A percentile compares a stretch with the other conserved stretches of the same genome.
Conservation (phyloP, 1,284 basidiomycete species). For the Schizopora paradoxa region DNA sequence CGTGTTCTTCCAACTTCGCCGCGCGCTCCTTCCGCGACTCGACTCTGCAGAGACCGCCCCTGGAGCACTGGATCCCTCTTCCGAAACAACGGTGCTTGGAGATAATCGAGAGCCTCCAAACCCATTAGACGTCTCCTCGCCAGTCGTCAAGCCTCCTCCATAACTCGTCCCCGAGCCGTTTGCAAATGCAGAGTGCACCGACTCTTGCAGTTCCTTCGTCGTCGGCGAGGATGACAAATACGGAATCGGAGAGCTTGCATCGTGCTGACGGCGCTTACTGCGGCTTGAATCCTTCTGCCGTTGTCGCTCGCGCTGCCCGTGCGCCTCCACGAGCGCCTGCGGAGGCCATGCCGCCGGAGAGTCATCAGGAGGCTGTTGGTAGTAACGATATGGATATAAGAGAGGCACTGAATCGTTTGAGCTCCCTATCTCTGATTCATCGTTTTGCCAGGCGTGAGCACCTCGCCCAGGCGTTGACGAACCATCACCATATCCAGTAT, state of each 20-base stretch:
- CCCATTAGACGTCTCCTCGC: constrained; percentile 7
- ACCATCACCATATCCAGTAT: too few relatives aligned
- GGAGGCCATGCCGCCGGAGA: too few relatives aligned
- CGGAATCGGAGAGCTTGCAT: constrained; percentile 17
- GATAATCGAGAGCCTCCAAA: not conserved
- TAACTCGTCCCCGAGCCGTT: constrained; percentile 14
- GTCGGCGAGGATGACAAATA: constrained; percentile 27
- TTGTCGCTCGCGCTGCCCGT: too few relatives aligned
- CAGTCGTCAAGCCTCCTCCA: constrained; percentile 8
- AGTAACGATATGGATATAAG: too few relatives aligned
- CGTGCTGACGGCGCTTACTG: constrained; percentile 15
- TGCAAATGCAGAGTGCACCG: constrained; percentile 38
- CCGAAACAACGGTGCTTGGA: not conserved
- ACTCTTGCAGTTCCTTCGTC: constrained; percentile 37
- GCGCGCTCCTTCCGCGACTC: constrained; percentile 50
- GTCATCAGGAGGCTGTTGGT: too few relatives aligned
- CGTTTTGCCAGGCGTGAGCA: too few relatives aligned
- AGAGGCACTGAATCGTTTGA: too few relatives aligned
- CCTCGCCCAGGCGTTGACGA: too few relatives aligned
- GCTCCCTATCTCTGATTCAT: too few relatives aligned
- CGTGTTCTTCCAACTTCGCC: constrained; percentile 58
- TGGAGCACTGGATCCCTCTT: not conserved
- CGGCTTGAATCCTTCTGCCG: too few relatives aligned
- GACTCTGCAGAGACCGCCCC: constrained; percentile 23
- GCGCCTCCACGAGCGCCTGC: too few relatives aligned